Evolutionary conservation across 805 yeast species (phyloP).

Genomic region (Limtongia smithiae): DNA sequence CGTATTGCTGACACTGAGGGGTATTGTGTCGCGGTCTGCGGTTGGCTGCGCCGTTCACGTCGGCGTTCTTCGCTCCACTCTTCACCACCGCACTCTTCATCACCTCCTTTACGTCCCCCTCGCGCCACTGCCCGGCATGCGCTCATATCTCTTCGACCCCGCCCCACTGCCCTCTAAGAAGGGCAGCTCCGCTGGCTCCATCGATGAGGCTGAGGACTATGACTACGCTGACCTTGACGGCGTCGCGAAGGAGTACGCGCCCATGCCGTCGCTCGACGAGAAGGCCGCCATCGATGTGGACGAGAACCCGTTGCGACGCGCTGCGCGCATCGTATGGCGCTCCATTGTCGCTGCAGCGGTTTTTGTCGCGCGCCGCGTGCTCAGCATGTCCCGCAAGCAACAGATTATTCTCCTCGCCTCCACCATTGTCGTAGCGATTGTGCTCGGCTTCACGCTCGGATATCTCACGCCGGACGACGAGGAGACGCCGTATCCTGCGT

Average conservation of each 20-base stretch:
- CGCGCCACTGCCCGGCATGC: constrained; percentile 7
- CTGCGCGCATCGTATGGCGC: constrained; percentile 1
- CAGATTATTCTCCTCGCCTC: constrained; percentile 15
- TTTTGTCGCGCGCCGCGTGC: constrained; percentile 12
- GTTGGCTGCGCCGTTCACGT: neutral
- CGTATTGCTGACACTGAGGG: too few species aligned
- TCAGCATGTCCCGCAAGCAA: constrained; percentile 17
- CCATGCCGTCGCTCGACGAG: constrained; percentile 11
- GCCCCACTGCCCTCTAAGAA: constrained; percentile 18
- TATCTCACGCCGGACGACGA: constrained; percentile 26
- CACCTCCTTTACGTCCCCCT: neutral
- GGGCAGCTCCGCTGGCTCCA: constrained; percentile 12
- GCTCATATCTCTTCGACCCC: constrained; percentile 27
- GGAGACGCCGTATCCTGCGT: constrained; percentile 21
- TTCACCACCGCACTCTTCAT: neutral
- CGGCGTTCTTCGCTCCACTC: neutral
- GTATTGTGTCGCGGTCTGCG: too few species aligned
- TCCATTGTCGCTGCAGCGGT: neutral
- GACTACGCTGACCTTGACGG: constrained; percentile 26
- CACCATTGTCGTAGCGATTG: constrained; percentile 16
- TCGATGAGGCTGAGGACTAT: constrained; percentile 26
- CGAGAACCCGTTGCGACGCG: constrained; percentile 7
- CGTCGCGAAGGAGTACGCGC: constrained; percentile 27
- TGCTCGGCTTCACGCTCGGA: constrained; percentile 26
- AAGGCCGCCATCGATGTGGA: constrained; percentile 1